phyloP scores from a whole-genome alignment of 768 basidiomycete species.

The Serendipita indica region DNA sequence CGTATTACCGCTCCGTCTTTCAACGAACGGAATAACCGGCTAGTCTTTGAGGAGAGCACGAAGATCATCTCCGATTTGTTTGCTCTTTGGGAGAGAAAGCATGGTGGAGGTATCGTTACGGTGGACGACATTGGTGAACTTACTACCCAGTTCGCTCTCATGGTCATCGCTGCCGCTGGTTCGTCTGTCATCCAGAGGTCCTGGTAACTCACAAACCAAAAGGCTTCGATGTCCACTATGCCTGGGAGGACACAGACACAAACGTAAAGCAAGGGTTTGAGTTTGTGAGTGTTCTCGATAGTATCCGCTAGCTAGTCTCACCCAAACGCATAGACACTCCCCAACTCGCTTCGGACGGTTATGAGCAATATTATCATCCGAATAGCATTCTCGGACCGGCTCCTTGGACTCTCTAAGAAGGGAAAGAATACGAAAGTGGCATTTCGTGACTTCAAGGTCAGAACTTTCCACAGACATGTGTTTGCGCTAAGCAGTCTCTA shows the following conservation, averaged over 20 bases:
- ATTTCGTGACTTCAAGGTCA: background rate
- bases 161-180: slow-evolving; percentile 27
- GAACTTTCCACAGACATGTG: background rate
- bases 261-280: too few relatives aligned
- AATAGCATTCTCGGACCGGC: background rate
- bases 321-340: background rate
- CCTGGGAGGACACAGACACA: too few relatives aligned
- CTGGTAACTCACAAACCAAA: background rate
- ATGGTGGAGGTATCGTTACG: background rate
- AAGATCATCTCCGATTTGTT: background rate
- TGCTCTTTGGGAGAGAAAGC: background rate
- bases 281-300: too few relatives aligned
- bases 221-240: too few relatives aligned
- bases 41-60: background rate
- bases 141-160: background rate
- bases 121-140: background rate
- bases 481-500: slow-evolving; percentile 13
- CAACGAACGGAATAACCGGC: background rate
- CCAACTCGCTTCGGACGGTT: background rate
- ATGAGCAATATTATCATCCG: background rate
- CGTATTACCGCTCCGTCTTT: background rate
- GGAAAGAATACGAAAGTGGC: background rate
- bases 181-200: slow-evolving; percentile 16
- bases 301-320: background rate
- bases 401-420: background rate